Percentiles rank a stretch among this genome's conserved stretches.
Evolutionary conservation across 306 rosid species (phyloP).

Genomic region (Crotalaria pallida): DNA sequence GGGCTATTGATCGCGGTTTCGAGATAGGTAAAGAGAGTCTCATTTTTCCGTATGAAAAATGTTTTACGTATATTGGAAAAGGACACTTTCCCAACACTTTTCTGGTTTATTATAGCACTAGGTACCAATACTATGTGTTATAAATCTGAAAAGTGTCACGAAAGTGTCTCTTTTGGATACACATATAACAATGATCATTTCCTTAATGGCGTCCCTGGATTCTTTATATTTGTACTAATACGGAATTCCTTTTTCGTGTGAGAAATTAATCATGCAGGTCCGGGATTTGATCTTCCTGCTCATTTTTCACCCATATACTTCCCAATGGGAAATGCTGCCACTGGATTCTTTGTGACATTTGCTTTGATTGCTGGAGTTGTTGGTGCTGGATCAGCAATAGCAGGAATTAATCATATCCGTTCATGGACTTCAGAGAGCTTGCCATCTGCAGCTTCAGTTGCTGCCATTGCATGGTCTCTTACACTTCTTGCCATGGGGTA

Average conservation of each 20-base stretch:
- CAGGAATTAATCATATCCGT: slow-evolving; percentile 77
- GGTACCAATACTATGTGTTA: no score
- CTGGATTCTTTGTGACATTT: slow-evolving; percentile 89
- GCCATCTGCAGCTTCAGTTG: slow-evolving; percentile 79
- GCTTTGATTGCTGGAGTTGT: slow-evolving; percentile 83
- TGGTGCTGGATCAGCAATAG: slow-evolving; percentile 64
- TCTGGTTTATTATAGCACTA: no score
- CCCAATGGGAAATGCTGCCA: slow-evolving; percentile 96
- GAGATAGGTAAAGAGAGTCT: slow-evolving; percentile 47
- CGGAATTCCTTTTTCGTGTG: slow-evolving; percentile 10
- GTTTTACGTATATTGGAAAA: no score
- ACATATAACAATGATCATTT: no score
- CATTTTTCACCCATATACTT: slow-evolving; percentile 91
- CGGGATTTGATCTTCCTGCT: slow-evolving; percentile 62
- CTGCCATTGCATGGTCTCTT: slow-evolving; percentile 80
- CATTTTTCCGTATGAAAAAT: no score
- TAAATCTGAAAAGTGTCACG: no score
- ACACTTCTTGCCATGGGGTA: slow-evolving; percentile 97
- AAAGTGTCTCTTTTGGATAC: no score
- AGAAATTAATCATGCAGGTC: slow-evolving; percentile 38
- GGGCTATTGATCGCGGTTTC: slow-evolving; percentile 83
- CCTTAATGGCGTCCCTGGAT: no score
- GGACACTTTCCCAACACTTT: no score
- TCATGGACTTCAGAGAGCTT: slow-evolving; percentile 71
- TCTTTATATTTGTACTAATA: background rate